phyloP scores from a whole-genome alignment of 2,329 filamentous ascomycete species.

The Cladosporium sp. region DNA sequence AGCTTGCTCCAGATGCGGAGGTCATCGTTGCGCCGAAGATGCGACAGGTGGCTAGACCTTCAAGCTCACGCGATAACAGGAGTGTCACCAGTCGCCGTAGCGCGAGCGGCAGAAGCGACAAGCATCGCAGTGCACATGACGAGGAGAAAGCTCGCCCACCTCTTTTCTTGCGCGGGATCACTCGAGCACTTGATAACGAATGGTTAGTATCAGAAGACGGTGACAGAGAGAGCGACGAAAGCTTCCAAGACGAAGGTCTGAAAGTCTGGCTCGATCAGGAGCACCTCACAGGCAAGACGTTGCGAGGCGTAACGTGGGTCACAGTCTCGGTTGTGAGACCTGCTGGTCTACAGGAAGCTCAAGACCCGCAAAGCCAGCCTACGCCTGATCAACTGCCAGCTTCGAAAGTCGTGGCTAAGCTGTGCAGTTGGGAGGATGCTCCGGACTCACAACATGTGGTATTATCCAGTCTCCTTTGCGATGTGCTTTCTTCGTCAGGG shows the following conservation, averaged over 20 bases:
- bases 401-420: slow-evolving; percentile 68
- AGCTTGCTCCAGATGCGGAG: slow-evolving; percentile 89
- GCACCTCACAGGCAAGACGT: slow-evolving; percentile 63
- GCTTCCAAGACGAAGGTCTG: slow-evolving; percentile 55
- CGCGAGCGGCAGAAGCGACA: slow-evolving; percentile 59
- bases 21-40: slow-evolving; percentile 96
- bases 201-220: slow-evolving; percentile 60
- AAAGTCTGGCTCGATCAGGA: slow-evolving; percentile 84
- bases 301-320: slow-evolving; percentile 73
- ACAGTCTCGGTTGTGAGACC: slow-evolving; percentile 84
- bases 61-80: slow-evolving; percentile 67
- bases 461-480: slow-evolving; percentile 72
- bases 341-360: slow-evolving; percentile 65
- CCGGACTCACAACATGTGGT: slow-evolving; percentile 77
- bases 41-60: slow-evolving; percentile 57
- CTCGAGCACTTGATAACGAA: slow-evolving; percentile 63
- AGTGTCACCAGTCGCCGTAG: slow-evolving; percentile 79
- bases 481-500: slow-evolving; percentile 64
- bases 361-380: slow-evolving; percentile 68
- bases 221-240: slow-evolving; percentile 43
- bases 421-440: slow-evolving; percentile 78
- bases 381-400: slow-evolving; percentile 55
- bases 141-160: slow-evolving; percentile 62
- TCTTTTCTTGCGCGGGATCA: slow-evolving; percentile 76
- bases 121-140: slow-evolving; percentile 53